Base-by-base conservation (phyloP, 2,329 filamentous ascomycete species). In the Pestalotiopsis sp. region DNA sequence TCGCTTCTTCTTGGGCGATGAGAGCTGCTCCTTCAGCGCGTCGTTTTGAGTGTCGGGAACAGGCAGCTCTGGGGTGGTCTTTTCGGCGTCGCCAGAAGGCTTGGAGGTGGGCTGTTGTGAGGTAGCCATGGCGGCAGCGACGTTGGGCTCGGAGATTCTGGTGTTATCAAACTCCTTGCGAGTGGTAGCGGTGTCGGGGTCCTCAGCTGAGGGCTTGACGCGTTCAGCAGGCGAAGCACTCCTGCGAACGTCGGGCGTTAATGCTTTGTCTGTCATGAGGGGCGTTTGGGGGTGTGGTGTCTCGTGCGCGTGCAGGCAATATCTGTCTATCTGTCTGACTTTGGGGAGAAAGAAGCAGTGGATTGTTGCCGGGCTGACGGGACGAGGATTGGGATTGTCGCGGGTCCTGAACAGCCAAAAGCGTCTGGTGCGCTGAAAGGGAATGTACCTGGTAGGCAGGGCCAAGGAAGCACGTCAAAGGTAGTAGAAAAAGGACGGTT, bases 1-100 rank as follows among this genome's bases (percentile, higher is more conserved):
- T 72, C 89, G 84, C 82, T 91, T 91, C 83, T 91, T 91, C 82
- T 91, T 91, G 38, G 89, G 89, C 13, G 88, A 91, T 23, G 84
- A 81, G 59, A 89, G 75, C 68, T 85, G 81, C 63, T 89, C 86
- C 75, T 81, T 85, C 73, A 83, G 75, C 49, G 80, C 78, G 66
- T 84, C 79, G 64, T 78, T 77, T 41, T 78, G 75, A 20, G 12
- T 49, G 25, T 41, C 56, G 36, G 65, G 65, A 25, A 60, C 20
- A 7, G 36, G 27, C 23, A 67, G 31, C 65, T 67, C 52, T 27
- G 52, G 65, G 27, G 56, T 60, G 6, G 65, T 14, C 65, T 67
- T 67, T 75, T 70, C 77, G 61, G 77, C 75, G 49, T 82, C 80
- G 25, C 81, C 81, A 2, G 81, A 80, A 69, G 74, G 71, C 23